Evolutionary conservation across 768 basidiomycete genomes (phyloP).

Genomic region (Gyrodon lividus): DNA sequence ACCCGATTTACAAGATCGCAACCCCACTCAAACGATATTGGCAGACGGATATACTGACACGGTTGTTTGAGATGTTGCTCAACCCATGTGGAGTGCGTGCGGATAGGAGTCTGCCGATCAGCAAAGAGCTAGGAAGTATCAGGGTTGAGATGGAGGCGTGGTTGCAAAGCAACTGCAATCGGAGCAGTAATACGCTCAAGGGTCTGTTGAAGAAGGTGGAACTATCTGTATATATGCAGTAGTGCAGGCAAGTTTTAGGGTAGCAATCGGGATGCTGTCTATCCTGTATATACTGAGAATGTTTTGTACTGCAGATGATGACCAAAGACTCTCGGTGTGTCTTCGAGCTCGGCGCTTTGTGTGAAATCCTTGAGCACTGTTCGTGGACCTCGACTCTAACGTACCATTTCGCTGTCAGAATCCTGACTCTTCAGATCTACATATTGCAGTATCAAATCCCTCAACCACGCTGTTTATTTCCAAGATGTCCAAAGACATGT

Average conservation of each 20-base stretch:
- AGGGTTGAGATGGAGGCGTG: conserved; percentile 84
- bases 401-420: too few species aligned
- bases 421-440: too few species aligned
- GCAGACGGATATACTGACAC: conserved; percentile 85
- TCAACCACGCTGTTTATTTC: not conserved
- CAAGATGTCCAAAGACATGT: not conserved
- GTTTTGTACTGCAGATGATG: not conserved
- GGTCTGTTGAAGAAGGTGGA: conserved; percentile 83
- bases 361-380: not conserved
- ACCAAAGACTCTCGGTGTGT: too few species aligned
- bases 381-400: too few species aligned
- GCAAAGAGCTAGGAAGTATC: conserved; percentile 59
- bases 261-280: not conserved
- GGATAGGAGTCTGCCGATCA: conserved; percentile 68
- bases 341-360: too few species aligned
- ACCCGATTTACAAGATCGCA: conserved; percentile 57
- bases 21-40: conserved; percentile 92
- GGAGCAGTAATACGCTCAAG: conserved; percentile 77
- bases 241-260: not conserved
- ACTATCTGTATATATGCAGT: conserved; percentile 41
- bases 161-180: conserved; percentile 84
- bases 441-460: too few species aligned
- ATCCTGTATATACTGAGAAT: not conserved
- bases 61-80: conserved; percentile 80
- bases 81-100: conserved; percentile 68